Conservation (phyloP, 176 grass and related monocot species). For the Tillandsia leiboldiana region DNA sequence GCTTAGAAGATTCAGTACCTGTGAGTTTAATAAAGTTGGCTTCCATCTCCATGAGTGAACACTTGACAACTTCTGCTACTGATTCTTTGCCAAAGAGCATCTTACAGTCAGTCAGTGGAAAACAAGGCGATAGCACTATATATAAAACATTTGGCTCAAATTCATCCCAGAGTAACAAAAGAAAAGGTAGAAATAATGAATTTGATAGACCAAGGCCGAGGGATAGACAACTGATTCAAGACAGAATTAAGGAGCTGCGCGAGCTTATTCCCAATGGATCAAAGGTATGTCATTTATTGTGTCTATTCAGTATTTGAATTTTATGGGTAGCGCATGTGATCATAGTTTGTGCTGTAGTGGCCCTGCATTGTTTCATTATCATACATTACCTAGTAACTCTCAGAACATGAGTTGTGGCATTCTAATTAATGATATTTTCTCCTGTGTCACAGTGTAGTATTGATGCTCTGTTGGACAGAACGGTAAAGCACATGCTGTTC, state of each 20-base stretch:
- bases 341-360: neutral
- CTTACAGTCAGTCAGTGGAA: constrained; percentile 19
- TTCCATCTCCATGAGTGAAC: constrained; percentile 24
- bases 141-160: constrained; percentile 14
- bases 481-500: constrained; percentile 57
- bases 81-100: constrained; percentile 10
- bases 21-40: constrained; percentile 18
- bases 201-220: constrained; percentile 49
- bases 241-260: constrained; percentile 62
- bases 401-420: neutral
- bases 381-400: neutral
- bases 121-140: constrained; percentile 11
- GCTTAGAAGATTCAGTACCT: constrained; percentile 18
- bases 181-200: constrained; percentile 24
- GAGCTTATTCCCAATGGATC: constrained; percentile 61
- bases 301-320: constrained; percentile 4
- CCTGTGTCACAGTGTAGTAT: constrained; percentile 69
- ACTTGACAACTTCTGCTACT: constrained; percentile 15
- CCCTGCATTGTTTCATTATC: neutral
- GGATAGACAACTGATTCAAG: constrained; percentile 75
- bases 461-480: constrained; percentile 58
- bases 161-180: constrained; percentile 29
- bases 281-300: constrained; percentile 33
- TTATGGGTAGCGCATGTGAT: neutral
- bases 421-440: constrained; percentile 18